These are phyloP conservation scores for Epichloe hybrida DNA, from an alignment of 2,329 filamentous ascomycete genomes.

Conservation along the genomic window DNA sequence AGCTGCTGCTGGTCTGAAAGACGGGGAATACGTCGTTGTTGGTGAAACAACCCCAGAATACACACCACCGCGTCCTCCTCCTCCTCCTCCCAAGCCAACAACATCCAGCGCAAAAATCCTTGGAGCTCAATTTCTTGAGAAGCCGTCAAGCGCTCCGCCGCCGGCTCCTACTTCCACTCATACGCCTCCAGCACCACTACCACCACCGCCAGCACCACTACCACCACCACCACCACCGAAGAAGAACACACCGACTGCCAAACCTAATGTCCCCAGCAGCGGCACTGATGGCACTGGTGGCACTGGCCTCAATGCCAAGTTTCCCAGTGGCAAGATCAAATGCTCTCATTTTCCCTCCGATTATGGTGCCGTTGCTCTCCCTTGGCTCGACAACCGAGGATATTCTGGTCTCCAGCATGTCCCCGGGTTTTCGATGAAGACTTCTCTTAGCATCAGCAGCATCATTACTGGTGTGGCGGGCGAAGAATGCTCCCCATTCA, in stretches of 20 bases:
- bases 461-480: slow-evolving; percentile 53
- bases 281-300: slow-evolving; percentile 30
- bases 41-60: slow-evolving; percentile 44
- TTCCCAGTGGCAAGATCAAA: slow-evolving; percentile 59
- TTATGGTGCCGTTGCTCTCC: slow-evolving; percentile 63
- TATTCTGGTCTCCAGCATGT: slow-evolving; percentile 68
- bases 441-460: slow-evolving; percentile 40
- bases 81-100: slow-evolving; percentile 18
- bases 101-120: background rate
- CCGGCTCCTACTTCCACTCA: slow-evolving; percentile 3
- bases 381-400: slow-evolving; percentile 56
- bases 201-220: no score
- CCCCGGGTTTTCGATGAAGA: slow-evolving; percentile 34
- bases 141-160: slow-evolving; percentile 1
- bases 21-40: slow-evolving; percentile 56
- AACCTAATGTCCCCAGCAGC: background rate
- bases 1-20: slow-evolving; percentile 57
- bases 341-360: slow-evolving; percentile 64
- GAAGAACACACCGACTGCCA: slow-evolving; percentile 11
- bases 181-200: no score
- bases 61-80: slow-evolving; percentile 26
- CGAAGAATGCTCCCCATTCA: slow-evolving; percentile 43
- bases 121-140: slow-evolving; percentile 5
- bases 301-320: slow-evolving; percentile 49
- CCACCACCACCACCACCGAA: slow-evolving; percentile 10